These are phyloP conservation scores for Brassica rapa DNA, from an alignment of 345 rosid species.

Conservation along the genomic window DNA sequence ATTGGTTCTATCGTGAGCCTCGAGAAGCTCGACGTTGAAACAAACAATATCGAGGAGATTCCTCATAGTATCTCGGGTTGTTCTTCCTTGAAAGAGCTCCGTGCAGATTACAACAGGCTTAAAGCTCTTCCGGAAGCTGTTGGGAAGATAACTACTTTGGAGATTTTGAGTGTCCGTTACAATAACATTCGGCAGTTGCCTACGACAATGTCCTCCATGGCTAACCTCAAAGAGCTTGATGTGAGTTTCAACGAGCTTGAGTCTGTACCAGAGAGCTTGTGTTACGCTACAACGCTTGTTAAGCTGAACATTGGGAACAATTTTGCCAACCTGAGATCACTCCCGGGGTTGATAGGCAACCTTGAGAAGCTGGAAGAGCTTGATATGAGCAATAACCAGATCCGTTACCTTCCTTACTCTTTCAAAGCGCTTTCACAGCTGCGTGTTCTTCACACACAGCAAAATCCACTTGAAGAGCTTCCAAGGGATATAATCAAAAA, in stretches of 20 bases:
- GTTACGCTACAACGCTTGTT: conserved; percentile 79
- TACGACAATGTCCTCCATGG: conserved; percentile 84
- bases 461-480: conserved; percentile 91
- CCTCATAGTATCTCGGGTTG: conserved; percentile 80
- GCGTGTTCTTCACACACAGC: conserved; percentile 62
- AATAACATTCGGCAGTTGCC: conserved; percentile 88
- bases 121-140: conserved; percentile 98
- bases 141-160: conserved; percentile 75
- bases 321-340: conserved; percentile 76
- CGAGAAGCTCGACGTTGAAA: conserved; percentile 69
- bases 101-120: conserved; percentile 83
- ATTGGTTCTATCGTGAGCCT: conserved; percentile 73
- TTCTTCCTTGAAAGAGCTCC: conserved; percentile 68
- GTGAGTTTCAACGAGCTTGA: conserved; percentile 98
- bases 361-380: conserved; percentile 91
- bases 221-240: conserved; percentile 78
- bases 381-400: conserved; percentile 96
- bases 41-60: conserved; percentile 82
- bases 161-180: conserved; percentile 83
- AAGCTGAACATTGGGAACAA: conserved; percentile 93
- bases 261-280: conserved; percentile 90
- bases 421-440: conserved; percentile 72
- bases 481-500: conserved; percentile 70
- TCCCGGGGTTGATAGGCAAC: conserved; percentile 92
- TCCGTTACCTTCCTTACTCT: conserved; percentile 82